These are phyloP conservation scores for Alectoria sarmentosa DNA, from an alignment of 495 filamentous ascomycete genomes.

Conservation along the genomic window DNA sequence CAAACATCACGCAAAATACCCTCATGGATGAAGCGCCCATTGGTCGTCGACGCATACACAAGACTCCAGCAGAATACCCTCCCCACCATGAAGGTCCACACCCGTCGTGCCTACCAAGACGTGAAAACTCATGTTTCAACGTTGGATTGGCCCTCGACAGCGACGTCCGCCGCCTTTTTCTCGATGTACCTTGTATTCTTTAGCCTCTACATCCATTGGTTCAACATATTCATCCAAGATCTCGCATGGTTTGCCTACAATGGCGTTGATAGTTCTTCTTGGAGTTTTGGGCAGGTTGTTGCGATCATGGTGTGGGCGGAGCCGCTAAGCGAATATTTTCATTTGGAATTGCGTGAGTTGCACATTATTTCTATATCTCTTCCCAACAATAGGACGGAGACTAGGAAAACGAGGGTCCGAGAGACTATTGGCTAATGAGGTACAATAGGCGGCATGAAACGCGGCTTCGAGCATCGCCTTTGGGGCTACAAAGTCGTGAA, in stretches of 20 bases:
- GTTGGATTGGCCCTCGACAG: not conserved
- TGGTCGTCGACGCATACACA: not conserved
- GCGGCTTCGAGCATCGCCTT: constrained; percentile 23
- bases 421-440: not conserved
- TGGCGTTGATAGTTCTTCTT: constrained; percentile 7
- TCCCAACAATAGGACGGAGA: not conserved
- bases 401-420: not conserved
- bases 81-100: not conserved
- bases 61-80: not conserved
- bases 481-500: constrained; percentile 11
- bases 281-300: constrained; percentile 27
- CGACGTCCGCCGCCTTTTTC: not conserved
- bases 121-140: not conserved
- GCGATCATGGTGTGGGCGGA: constrained; percentile 24
- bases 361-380: not conserved
- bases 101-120: not conserved
- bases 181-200: constrained; percentile 7
- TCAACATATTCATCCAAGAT: constrained; percentile 12
- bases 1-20: not conserved
- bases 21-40: not conserved
- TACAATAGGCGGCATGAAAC: constrained; percentile 19
- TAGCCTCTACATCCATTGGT: constrained; percentile 15
- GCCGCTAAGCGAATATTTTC: constrained; percentile 23
- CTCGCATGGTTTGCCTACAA: constrained; percentile 17
- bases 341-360: constrained; percentile 23